These are phyloP conservation scores for Fragaria iinumae DNA, from an alignment of 306 rosid species.

Conservation along the genomic window DNA sequence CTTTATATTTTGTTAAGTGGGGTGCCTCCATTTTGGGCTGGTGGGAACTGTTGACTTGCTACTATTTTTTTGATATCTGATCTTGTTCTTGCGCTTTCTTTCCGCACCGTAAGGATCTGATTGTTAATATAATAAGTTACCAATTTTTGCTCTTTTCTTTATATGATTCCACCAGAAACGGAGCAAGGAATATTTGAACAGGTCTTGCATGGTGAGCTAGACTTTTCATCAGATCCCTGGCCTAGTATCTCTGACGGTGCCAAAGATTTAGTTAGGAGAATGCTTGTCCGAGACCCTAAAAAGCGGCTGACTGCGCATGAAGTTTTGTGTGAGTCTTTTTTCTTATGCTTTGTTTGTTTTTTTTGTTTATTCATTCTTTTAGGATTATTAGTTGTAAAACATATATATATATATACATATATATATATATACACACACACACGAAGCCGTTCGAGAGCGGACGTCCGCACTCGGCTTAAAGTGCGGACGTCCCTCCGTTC, in stretches of 20 bases:
- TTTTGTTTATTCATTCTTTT: constrained; percentile 13
- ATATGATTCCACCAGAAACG: constrained; percentile 41
- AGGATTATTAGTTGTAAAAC: background rate
- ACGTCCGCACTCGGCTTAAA: no score
- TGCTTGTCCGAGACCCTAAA: constrained; percentile 91
- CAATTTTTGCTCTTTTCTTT: constrained; percentile 11
- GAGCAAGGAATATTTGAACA: constrained; percentile 96
- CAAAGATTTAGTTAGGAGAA: constrained; percentile 88
- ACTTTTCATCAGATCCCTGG: constrained; percentile 92
- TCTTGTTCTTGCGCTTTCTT: background rate
- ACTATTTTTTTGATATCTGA: background rate
- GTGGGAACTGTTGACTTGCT: constrained; percentile 42
- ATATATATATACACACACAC: no score
- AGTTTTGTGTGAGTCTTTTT: constrained; percentile 76
- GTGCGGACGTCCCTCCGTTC: no score
- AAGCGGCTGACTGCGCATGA: constrained; percentile 79
- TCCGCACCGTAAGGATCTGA: background rate
- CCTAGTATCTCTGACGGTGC: constrained; percentile 94
- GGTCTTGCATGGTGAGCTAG: constrained; percentile 87
- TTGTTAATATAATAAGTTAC: constrained; percentile 9
- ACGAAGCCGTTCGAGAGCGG: no score
- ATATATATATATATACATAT: no score
- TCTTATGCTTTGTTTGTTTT: background rate
- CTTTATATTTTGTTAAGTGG: constrained; percentile 95
- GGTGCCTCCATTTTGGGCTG: constrained; percentile 99